Evolutionary conservation across 345 rosid genomes (phyloP).

Genomic region (Euphorbia lathyris): DNA sequence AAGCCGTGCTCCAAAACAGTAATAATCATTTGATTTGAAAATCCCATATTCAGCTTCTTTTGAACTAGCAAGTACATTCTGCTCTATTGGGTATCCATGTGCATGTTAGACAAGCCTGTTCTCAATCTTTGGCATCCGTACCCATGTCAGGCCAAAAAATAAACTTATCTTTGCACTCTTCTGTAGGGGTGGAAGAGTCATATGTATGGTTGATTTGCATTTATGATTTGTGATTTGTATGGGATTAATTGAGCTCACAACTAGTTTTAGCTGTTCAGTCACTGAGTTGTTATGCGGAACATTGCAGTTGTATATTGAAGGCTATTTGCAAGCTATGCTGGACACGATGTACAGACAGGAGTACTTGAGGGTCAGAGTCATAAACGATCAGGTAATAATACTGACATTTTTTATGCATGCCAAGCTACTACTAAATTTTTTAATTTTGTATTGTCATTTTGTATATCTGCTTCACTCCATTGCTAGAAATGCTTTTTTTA

Average conservation of each 20-base stretch:
- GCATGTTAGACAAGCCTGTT: no score
- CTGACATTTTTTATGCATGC: not conserved
- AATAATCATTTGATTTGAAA: no score
- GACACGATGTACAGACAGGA: slow-evolving; percentile 85
- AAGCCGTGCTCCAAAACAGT: no score
- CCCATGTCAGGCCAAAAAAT: no score
- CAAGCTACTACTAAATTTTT: not conserved
- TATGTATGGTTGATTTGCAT: not conserved
- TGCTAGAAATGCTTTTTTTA: not conserved
- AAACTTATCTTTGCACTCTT: no score
- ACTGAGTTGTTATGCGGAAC: slow-evolving; percentile 17
- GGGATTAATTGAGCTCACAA: not conserved
- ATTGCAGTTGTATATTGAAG: slow-evolving; percentile 85
- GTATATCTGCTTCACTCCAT: not conserved
- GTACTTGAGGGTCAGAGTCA: slow-evolving; percentile 86
- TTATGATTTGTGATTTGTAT: not conserved
- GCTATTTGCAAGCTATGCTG: slow-evolving; percentile 95
- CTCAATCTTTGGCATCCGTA: no score
- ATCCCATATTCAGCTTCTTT: no score
- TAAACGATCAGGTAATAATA: slow-evolving; percentile 74
- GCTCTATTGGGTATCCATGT: no score
- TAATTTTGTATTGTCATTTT: not conserved
- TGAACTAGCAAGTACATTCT: no score
- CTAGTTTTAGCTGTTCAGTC: not conserved
- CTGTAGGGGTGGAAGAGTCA: not conserved